These are phyloP conservation scores for Neoarthrinium moseri DNA, from an alignment of 2,329 filamentous ascomycete species.

Conservation along the genomic window DNA sequence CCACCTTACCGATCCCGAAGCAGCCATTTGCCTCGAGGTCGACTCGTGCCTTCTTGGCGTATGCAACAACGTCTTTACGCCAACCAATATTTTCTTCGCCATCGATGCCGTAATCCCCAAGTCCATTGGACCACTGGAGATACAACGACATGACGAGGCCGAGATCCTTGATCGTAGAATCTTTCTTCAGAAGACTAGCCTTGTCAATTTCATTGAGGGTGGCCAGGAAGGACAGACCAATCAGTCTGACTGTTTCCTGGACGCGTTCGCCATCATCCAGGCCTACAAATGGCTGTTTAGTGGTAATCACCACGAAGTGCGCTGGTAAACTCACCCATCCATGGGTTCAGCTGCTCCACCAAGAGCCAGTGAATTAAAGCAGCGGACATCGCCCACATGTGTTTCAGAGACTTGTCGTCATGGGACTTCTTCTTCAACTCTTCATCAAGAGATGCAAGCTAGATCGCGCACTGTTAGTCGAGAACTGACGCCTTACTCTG, in stretches of 20 bases:
- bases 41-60: constrained; percentile 19
- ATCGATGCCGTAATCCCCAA: constrained; percentile 8
- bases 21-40: constrained; percentile 15
- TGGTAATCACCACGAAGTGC: not conserved
- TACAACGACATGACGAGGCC: constrained; percentile 18
- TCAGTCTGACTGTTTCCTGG: constrained; percentile 11
- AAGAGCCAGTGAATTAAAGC: constrained; percentile 18
- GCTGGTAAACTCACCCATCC: constrained; percentile 16
- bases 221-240: constrained; percentile 16
- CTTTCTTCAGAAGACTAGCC: constrained; percentile 15
- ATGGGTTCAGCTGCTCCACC: constrained; percentile 14
- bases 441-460: constrained; percentile 14
- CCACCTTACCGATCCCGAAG: constrained; percentile 10
- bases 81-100: constrained; percentile 11
- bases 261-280: constrained; percentile 14
- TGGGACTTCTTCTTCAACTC: constrained; percentile 19
- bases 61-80: constrained; percentile 16
- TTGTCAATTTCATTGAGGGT: constrained; percentile 20
- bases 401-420: constrained; percentile 15
- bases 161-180: constrained; percentile 19
- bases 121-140: constrained; percentile 14
- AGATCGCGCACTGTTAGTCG: not conserved
- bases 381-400: constrained; percentile 20
- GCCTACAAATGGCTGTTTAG: constrained; percentile 1
- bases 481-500: not conserved